A percentile compares a stretch with the other conserved stretches of the same genome.
phyloP scores from a whole-genome alignment of 805 yeast genomes.

The Myxozyma nipponensis region DNA sequence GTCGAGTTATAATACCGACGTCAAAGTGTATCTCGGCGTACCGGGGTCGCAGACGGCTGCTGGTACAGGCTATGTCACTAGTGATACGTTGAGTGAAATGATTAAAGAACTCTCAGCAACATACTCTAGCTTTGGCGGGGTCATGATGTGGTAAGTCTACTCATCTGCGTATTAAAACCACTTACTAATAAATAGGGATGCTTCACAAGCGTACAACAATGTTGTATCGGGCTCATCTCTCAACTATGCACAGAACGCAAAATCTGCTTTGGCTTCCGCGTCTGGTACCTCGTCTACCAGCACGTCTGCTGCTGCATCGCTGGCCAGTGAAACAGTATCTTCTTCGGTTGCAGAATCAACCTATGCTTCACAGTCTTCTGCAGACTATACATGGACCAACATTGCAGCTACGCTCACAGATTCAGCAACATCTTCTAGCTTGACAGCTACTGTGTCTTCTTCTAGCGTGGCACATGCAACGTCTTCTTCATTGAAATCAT shows the following conservation, averaged over 20 bases:
- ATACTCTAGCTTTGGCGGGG: conserved; percentile 57
- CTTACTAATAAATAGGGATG: conserved; percentile 52
- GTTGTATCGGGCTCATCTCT: conserved; percentile 40
- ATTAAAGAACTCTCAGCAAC: conserved; percentile 31
- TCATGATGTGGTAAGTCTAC: conserved; percentile 62
- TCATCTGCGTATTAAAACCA: neutral
- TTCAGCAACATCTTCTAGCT: no score
- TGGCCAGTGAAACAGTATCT: neutral
- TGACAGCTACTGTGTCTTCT: neutral
- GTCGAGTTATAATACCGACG: conserved; percentile 61
- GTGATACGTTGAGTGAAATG: conserved; percentile 35
- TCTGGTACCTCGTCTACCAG: conserved; percentile 15
- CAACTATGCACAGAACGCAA: conserved; percentile 47
- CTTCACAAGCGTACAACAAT: conserved; percentile 54
- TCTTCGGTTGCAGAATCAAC: neutral
- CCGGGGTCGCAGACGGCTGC: conserved; percentile 59
- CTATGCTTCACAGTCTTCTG: neutral
- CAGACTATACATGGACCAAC: neutral
- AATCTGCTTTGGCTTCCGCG: conserved; percentile 38
- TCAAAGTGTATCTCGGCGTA: conserved; percentile 69
- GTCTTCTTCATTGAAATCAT: neutral
- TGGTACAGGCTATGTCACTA: conserved; percentile 53
- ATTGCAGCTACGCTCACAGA: neutral
- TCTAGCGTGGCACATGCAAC: neutral
- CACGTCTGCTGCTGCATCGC: conserved; percentile 16